These are phyloP conservation scores for Ceratocystis eucalypticola DNA, from an alignment of 2,329 filamentous ascomycete genomes.

Conservation along the genomic window DNA sequence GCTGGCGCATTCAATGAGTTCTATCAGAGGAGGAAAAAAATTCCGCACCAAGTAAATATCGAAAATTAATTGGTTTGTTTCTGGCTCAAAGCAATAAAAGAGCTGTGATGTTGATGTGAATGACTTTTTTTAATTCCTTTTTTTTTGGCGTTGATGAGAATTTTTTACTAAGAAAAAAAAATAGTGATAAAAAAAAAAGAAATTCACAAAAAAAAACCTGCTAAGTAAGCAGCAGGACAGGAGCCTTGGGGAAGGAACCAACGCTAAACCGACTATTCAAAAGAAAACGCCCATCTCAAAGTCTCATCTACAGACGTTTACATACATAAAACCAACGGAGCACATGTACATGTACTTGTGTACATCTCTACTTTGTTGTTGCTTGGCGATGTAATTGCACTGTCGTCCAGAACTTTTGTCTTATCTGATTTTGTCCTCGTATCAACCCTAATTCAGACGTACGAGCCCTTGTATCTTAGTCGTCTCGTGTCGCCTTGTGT, in stretches of 20 bases:
- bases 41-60: background rate
- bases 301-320: too few species aligned
- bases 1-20: background rate
- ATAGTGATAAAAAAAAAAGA: background rate
- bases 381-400: too few species aligned
- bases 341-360: too few species aligned
- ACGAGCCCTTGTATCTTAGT: background rate
- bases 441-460: background rate
- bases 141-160: background rate
- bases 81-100: too few species aligned
- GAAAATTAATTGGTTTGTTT: background rate
- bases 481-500: background rate
- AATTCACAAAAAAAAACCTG: constrained; percentile 6
- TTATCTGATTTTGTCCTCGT: too few species aligned
- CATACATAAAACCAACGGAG: too few species aligned
- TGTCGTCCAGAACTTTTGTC: too few species aligned
- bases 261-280: background rate
- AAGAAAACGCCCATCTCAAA: background rate
- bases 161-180: constrained; percentile 5
- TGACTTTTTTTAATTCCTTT: background rate
- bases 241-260: background rate
- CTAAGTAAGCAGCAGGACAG: background rate
- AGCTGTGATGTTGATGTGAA: background rate
- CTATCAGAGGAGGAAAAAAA: background rate
- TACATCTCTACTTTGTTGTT: too few species aligned